phyloP scores from a whole-genome alignment of 176 grass and related monocot genomes.

The Carex kokanica region DNA sequence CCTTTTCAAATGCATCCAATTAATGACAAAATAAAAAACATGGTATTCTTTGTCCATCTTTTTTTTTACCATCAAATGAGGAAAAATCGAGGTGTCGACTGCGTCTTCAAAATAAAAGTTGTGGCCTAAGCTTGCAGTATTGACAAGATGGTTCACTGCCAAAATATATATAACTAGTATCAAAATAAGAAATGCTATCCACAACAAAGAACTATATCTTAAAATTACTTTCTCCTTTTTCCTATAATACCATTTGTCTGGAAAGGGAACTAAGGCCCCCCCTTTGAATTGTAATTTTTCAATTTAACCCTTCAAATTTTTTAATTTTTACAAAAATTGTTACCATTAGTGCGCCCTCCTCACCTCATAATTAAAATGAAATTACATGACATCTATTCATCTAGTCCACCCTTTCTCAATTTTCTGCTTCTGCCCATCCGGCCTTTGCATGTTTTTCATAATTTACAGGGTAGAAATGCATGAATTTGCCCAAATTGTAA shows the following conservation, averaged over 20 bases:
- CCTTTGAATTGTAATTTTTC: too few species aligned
- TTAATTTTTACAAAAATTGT: too few species aligned
- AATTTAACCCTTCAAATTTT: too few species aligned
- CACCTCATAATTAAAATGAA: too few species aligned
- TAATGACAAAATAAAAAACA: slow-evolving; percentile 1
- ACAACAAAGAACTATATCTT: not conserved
- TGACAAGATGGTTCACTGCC: slow-evolving; percentile 91
- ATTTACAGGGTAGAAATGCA: not conserved
- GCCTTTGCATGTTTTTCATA: not conserved
- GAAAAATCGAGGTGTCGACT: slow-evolving; percentile 58
- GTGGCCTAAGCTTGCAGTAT: slow-evolving; percentile 75
- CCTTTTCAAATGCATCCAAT: not conserved
- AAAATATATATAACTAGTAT: not conserved
- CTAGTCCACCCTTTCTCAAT: too few species aligned
- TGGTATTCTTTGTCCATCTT: not conserved
- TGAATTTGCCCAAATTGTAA: not conserved
- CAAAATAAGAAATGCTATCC: not conserved
- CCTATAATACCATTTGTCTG: not conserved
- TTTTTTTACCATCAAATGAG: slow-evolving; percentile 65
- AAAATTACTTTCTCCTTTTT: not conserved
- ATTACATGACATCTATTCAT: too few species aligned
- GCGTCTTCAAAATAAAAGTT: slow-evolving; percentile 88
- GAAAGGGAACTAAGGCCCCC: too few species aligned
- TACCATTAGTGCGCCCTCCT: too few species aligned
- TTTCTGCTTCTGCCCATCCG: too few species aligned